A percentile compares a stretch with the other conserved stretches of the same genome.
Evolutionary conservation across 805 yeast species (phyloP).

Genomic region (Torulaspora indica): DNA sequence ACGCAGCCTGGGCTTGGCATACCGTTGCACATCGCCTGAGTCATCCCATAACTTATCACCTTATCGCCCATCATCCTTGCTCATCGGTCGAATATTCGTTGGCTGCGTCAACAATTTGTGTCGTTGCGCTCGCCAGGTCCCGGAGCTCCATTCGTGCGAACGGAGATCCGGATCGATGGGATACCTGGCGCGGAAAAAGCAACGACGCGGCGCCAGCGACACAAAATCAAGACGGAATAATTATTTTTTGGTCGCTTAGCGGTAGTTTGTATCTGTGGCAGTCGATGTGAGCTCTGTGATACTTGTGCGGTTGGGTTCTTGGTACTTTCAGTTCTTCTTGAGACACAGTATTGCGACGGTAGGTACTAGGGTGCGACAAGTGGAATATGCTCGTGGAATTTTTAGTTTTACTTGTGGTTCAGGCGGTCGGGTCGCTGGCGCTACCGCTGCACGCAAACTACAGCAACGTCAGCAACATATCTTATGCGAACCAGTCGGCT

Average conservation of each 20-base stretch:
- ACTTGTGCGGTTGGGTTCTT: neutral
- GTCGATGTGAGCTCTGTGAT: neutral
- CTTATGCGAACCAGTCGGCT: too few species aligned
- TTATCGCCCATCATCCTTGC: neutral
- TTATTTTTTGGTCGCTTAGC: neutral
- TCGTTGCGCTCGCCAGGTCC: neutral
- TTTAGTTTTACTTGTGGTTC: neutral
- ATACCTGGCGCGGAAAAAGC: neutral
- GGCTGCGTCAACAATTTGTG: neutral
- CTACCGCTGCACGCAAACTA: neutral
- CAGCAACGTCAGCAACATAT: too few species aligned
- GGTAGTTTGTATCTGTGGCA: neutral
- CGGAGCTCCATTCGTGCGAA: constrained; percentile 4
- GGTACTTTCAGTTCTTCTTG: neutral
- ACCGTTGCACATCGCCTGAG: neutral
- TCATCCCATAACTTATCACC: neutral
- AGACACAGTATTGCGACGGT: neutral
- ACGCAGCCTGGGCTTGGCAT: neutral
- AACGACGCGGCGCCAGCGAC: constrained; percentile 3
- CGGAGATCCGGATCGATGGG: constrained; percentile 3
- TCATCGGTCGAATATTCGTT: neutral
- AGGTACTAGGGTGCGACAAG: neutral
- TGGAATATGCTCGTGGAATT: neutral
- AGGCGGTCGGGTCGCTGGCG: neutral
- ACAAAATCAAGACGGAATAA: constrained; percentile 3